A percentile compares a stretch with the other conserved stretches of the same genome.
Evolutionary conservation across 2,329 filamentous ascomycete species (phyloP).

Genomic region (Cercospora zeina): DNA sequence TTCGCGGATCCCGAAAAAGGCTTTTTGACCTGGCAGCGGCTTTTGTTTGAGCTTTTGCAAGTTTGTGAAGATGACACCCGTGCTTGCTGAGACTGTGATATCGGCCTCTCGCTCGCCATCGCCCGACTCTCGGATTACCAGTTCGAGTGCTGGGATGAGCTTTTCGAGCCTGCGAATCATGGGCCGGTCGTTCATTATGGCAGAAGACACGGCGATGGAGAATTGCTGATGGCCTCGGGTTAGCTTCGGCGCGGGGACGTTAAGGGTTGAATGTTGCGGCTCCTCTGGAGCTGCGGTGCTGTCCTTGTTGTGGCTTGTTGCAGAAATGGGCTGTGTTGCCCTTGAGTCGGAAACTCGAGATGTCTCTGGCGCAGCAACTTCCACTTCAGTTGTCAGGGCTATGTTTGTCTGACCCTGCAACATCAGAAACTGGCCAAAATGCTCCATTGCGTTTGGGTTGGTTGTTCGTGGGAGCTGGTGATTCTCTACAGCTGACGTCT

Average conservation of each 20-base stretch:
- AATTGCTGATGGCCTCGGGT: background rate
- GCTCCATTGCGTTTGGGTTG: constrained; percentile 2
- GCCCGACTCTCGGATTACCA: constrained; percentile 60
- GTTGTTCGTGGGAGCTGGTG: background rate
- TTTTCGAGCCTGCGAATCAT: constrained; percentile 52
- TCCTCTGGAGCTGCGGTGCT: too few species aligned
- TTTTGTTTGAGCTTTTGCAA: constrained; percentile 72
- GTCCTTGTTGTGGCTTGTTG: background rate
- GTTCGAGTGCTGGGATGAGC: constrained; percentile 51
- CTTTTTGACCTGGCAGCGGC: constrained; percentile 62
- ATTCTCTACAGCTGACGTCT: background rate
- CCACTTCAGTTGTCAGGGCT: background rate
- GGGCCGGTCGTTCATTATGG: background rate
- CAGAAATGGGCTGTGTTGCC: background rate
- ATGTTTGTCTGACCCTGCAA: constrained; percentile 6
- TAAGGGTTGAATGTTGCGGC: background rate
- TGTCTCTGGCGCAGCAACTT: background rate
- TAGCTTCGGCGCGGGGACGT: background rate
- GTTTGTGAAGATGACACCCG: constrained; percentile 69
- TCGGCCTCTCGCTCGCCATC: constrained; percentile 60
- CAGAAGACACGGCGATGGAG: background rate
- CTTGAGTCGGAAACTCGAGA: background rate
- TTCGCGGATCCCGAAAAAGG: constrained; percentile 53
- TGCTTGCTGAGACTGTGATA: constrained; percentile 66
- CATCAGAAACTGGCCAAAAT: constrained; percentile 10